Evolutionary conservation across 768 basidiomycete genomes (phyloP), one percentile per base, ranked within the genome.

Genomic region (Podaxis sp.): DNA sequence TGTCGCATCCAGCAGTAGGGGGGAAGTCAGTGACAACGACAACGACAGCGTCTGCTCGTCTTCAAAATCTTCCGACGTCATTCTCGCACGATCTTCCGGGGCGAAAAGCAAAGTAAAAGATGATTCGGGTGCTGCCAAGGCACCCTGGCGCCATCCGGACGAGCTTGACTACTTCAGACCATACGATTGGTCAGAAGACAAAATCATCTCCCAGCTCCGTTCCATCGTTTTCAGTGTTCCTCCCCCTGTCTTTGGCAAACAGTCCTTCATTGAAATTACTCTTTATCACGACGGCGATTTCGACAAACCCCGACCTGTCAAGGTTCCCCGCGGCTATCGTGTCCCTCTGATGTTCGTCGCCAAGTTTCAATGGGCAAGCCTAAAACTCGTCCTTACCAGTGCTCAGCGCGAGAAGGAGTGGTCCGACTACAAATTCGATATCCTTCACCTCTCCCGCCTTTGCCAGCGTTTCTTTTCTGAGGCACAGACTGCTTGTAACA

Each of bases 271-370:
- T 10, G 38, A 60, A 8, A 66, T 73, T 41, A 66, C 66, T 5
- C 26, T 54, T 0, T 56, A 55, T 17, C 69, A 70, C 37, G 73
- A 70, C 2, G 60, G 60, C 44, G 28, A 62, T 48, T 62, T 62
- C 46, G 53, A 62, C 17, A 62, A 62, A 55, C 60, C 60, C 2
- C n/a, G 22, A 24, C 36, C 59, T 5, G 58, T 64, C 13, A 66
- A 70, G 8, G 48, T 67, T 1, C 60, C 81, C 1, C 81, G 76
- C 6, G 74, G 69, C 10, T 82, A 82, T 64, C 72, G 81, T 1
- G 66, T 80, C 17, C 80, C 81, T 0, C 67, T 82, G 17, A 74
- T 82, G 73, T 82, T 80, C 68, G 73, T 78, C 22, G 78, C 78
- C 40, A 77, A 77, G 58, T 81, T 78, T 62, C 74, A 75, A 57